A percentile compares a stretch with the other conserved stretches of the same genome.
Conservation (phyloP, 805 yeast species). For the Sugiyamaella chiloensis region DNA sequence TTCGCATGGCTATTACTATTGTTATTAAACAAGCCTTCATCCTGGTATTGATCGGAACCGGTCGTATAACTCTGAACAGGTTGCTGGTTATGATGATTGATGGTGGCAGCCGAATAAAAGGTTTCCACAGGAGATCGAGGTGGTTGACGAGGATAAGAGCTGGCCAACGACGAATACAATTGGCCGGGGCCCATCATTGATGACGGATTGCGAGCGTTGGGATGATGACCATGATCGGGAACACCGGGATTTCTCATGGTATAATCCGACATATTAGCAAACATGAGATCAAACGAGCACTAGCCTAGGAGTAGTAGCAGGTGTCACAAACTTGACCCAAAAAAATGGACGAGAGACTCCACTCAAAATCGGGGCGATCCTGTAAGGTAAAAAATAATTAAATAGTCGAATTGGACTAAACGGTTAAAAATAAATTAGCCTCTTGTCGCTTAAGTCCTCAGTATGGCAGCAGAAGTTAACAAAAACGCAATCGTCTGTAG, state of each 20-base stretch:
- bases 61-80: constrained; percentile 1
- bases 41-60: not conserved
- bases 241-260: constrained; percentile 10
- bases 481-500: no score
- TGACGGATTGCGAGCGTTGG: not conserved
- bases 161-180: constrained; percentile 1
- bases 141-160: constrained; percentile 12
- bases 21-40: not conserved
- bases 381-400: no score
- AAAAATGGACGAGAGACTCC: no score
- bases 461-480: no score
- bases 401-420: no score
- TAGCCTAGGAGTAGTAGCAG: no score
- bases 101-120: constrained; percentile 5
- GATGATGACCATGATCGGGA: constrained; percentile 4
- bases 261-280: constrained; percentile 8
- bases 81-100: not conserved
- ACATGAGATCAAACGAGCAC: not conserved
- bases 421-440: no score
- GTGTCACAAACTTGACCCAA: no score
- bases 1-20: no score
- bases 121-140: constrained; percentile 15
- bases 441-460: no score
- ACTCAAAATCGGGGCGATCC: no score
- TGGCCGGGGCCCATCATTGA: not conserved